Evolutionary conservation across 306 rosid species (phyloP).

Genomic region (Quercus aquifolioides): DNA sequence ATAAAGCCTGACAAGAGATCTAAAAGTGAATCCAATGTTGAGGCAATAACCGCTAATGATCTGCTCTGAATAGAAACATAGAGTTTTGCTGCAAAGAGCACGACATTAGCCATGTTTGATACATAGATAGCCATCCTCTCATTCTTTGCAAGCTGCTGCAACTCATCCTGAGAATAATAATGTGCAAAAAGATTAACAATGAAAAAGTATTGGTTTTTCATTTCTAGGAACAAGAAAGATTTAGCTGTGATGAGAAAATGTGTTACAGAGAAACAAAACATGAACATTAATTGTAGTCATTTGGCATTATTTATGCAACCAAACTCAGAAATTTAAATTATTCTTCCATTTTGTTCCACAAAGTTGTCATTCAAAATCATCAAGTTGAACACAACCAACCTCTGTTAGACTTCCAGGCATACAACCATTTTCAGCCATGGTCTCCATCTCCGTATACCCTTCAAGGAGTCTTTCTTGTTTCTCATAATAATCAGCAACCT

Average conservation of each 20-base stretch:
- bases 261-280: too few relatives aligned
- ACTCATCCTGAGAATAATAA: conserved; percentile 49
- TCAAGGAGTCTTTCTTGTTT: conserved; percentile 72
- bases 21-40: conserved; percentile 82
- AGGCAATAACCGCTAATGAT: conserved; percentile 79
- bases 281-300: too few relatives aligned
- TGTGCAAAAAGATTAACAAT: neutral
- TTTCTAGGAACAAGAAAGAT: neutral
- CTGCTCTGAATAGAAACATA: conserved; percentile 62
- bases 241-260: too few relatives aligned
- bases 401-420: conserved; percentile 65
- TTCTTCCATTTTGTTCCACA: too few relatives aligned
- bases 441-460: conserved; percentile 78
- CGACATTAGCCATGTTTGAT: conserved; percentile 57
- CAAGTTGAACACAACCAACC: conserved; percentile 35
- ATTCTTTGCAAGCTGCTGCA: conserved; percentile 60
- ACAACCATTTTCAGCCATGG: conserved; percentile 53
- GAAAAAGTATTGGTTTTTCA: neutral
- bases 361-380: too few relatives aligned
- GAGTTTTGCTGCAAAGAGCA: conserved; percentile 64
- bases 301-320: too few relatives aligned
- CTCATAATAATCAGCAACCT: conserved; percentile 69
- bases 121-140: conserved; percentile 51
- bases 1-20: conserved; percentile 87
- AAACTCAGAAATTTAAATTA: too few relatives aligned